A percentile compares a stretch with the other conserved stretches of the same genome.
Conservation (phyloP, 441 rosid genomes). For the Gossypium schwendimanii region DNA sequence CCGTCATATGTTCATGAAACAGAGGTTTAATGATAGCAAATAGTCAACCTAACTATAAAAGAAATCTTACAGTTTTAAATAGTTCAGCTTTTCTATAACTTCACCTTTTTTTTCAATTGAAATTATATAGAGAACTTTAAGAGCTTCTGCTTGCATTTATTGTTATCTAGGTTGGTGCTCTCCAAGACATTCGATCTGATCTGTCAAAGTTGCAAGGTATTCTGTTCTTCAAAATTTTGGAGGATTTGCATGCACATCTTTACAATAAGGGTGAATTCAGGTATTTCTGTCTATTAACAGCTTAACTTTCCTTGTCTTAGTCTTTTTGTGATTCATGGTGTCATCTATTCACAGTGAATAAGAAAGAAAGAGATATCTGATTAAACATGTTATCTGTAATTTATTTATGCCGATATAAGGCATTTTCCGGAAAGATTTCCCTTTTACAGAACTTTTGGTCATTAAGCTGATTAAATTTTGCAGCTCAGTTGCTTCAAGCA, state of each 20-base stretch:
- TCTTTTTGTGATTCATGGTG: neutral
- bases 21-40: slow-evolving; percentile 1
- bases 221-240: slow-evolving; percentile 76
- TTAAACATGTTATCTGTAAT: neutral
- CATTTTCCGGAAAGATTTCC: slow-evolving; percentile 7
- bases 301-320: neutral
- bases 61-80: neutral
- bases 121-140: neutral
- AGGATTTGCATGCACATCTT: slow-evolving; percentile 93
- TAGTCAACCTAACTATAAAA: neutral
- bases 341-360: neutral
- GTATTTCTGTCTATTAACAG: slow-evolving; percentile 26
- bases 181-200: slow-evolving; percentile 98
- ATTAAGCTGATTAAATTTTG: slow-evolving; percentile 33
- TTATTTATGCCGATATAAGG: neutral
- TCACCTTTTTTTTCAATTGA: neutral
- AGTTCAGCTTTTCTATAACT: neutral
- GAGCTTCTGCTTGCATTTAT: slow-evolving; percentile 13
- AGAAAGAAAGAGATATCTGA: neutral
- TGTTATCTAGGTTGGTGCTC: slow-evolving; percentile 80
- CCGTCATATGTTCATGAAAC: neutral
- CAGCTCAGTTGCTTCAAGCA: slow-evolving; percentile 73
- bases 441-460: slow-evolving; percentile 16
- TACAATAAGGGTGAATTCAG: slow-evolving; percentile 96
- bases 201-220: slow-evolving; percentile 79